These are phyloP conservation scores for Trichoderma sp. DNA, from an alignment of 2,329 filamentous ascomycete species.

Conservation along the genomic window DNA sequence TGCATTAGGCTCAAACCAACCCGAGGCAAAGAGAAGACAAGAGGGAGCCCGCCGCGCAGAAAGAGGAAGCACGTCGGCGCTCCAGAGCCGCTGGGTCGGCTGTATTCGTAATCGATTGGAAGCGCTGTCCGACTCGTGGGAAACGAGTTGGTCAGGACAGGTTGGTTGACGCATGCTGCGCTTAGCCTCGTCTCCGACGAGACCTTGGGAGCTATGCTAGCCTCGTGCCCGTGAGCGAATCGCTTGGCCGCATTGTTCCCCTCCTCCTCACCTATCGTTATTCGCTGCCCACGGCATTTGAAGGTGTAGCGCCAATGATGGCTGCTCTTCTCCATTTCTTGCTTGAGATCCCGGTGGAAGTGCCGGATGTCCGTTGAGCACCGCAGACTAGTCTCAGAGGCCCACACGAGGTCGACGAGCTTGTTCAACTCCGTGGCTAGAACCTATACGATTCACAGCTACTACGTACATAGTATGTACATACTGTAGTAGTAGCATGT, in stretches of 20 bases:
- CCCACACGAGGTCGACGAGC: neutral
- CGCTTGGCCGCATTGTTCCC: neutral
- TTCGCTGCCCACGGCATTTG: neutral
- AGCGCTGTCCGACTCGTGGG: neutral
- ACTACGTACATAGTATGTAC: too few species aligned
- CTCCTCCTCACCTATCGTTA: neutral
- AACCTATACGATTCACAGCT: too few species aligned
- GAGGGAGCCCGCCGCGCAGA: neutral
- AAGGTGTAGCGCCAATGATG: neutral
- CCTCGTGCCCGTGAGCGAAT: neutral
- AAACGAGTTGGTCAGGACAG: neutral
- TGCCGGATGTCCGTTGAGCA: neutral
- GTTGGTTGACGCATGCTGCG: neutral
- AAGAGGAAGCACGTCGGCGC: neutral
- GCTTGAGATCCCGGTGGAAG: neutral
- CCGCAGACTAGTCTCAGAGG: neutral
- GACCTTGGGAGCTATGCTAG: neutral
- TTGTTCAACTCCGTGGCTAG: neutral
- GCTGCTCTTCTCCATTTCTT: neutral
- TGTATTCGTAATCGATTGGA: neutral
- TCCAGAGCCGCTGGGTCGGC: neutral
- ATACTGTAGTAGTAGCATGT: neutral
- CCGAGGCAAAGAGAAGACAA: neutral
- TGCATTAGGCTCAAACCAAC: conserved; percentile 3
- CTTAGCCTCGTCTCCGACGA: neutral